Evolutionary conservation across 2,329 filamentous ascomycete genomes (phyloP).

Genomic region (Trichophyton schoenleinii): DNA sequence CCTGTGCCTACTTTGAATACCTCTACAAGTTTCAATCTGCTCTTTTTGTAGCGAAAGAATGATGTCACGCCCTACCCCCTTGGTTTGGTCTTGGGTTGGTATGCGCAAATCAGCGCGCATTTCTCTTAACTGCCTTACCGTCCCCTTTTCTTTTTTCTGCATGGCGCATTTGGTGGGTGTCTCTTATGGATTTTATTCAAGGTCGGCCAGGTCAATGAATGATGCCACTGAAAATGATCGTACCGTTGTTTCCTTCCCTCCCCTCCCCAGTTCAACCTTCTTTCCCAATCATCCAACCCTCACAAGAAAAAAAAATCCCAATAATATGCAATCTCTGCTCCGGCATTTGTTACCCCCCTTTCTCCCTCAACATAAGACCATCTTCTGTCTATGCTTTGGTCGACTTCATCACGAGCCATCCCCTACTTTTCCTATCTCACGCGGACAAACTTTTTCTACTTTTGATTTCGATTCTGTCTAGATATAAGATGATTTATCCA

Average conservation of each 20-base stretch:
- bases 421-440: not conserved
- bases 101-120: not conserved
- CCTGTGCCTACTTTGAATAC: not conserved
- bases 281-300: not conserved
- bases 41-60: conserved; percentile 3
- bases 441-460: not conserved
- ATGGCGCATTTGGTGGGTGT: conserved; percentile 5
- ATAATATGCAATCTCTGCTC: conserved; percentile 1
- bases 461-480: conserved; percentile 2
- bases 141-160: conserved; percentile 2
- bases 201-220: not conserved
- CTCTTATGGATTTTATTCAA: conserved; percentile 5
- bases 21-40: not conserved
- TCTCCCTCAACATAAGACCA: not conserved
- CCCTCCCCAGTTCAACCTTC: not conserved
- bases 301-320: not conserved
- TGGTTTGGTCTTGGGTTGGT: conserved; percentile 4
- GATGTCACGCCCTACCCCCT: not conserved
- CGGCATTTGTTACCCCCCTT: not conserved
- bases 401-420: not conserved
- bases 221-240: conserved; percentile 4
- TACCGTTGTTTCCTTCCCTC: not conserved
- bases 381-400: not conserved
- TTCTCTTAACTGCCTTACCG: not conserved
- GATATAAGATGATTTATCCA: not conserved